Evolutionary conservation across 2,329 filamentous ascomycete genomes (phyloP), one percentile per base, ranked within the genome.

Genomic region (Pseudocercospora cruenta): DNA sequence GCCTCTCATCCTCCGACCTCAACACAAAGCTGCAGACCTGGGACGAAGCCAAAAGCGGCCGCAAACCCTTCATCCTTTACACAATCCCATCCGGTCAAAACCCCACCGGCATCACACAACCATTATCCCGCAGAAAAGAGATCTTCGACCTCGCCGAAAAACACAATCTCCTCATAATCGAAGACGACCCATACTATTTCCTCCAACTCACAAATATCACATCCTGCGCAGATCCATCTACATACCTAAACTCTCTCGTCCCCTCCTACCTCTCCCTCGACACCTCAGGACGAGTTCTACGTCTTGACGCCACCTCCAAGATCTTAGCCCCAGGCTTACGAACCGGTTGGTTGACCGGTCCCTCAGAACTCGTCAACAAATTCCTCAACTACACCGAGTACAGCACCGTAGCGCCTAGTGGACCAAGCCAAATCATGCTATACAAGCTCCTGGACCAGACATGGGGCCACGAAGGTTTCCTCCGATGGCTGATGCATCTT

Each of bases 241-340:
- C 63, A 0, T 73, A 71, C 39, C 49, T 74, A 8, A n/a, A 22
- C 4, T 22, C 58, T 5, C 67, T 75, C 1, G 63, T 67, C 3
- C 43, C 67, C 1, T 79, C 78, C 0, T 80, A 78, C 60, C 67
- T 80, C 0, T 76, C 74, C 1, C 61, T 80, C 9, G 79, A 80
- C 49, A 64, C 59, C 0, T 74, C 70, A 10, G 77, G 77, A 2
- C 72, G 77, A 10, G 77, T 78, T 2, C 43, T 78, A 4, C 73
- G 77, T 0, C 62, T 78, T 4, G 77, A 78, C 43, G 70, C 76
- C 0, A 71, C 70, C 0, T 77, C 77, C 8, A 78, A 78, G 64
- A 74, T 77, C 14, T 58, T 78, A 14, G 73, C 75, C 0, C 76
- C 76, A 22, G 77, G 77, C 10, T 67, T 77, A 7, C 69, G 77